Conservation (phyloP, 306 rosid genomes). For the Prunus mongolica region DNA sequence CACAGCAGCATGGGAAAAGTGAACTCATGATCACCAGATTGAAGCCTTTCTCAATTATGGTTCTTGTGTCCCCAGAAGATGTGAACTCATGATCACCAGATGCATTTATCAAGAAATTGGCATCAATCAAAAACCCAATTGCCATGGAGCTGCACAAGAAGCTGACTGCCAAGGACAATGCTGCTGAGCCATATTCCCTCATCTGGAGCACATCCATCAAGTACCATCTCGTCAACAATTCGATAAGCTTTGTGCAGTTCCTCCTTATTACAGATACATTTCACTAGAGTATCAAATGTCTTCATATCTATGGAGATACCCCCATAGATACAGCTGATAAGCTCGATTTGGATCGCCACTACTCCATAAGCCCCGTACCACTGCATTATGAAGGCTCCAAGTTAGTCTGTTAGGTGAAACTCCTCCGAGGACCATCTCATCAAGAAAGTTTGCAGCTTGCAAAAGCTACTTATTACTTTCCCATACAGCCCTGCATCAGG, state of each 20-base stretch:
- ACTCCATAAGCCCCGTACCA: constrained; percentile 62
- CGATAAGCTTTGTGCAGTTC: constrained; percentile 45
- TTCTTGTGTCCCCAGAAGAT: no score
- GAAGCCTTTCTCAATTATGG: no score
- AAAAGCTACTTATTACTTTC: constrained; percentile 61
- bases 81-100: no score
- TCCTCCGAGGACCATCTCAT: constrained; percentile 77
- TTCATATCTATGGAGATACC: constrained; percentile 47
- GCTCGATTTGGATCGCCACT: constrained; percentile 46
- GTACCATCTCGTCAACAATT: constrained; percentile 74
- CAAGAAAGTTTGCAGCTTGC: constrained; percentile 88
- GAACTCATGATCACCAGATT: no score
- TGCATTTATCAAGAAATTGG: no score
- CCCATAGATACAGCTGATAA: constrained; percentile 39
- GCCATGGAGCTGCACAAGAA: no score
- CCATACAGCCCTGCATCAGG: constrained; percentile 82
- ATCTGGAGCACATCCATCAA: constrained; percentile 68
- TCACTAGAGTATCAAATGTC: no score
- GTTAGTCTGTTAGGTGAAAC: constrained; percentile 58
- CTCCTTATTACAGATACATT: no score
- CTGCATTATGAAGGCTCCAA: constrained; percentile 77
- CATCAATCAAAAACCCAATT: no score
- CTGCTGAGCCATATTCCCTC: constrained; percentile 47
- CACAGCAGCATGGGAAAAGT: constrained; percentile 37
- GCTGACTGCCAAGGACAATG: no score